Percentiles rank a stretch among this genome's conserved stretches.
These are phyloP conservation scores for Orobanche coerulescens DNA, from an alignment of 257 asterid genomes.

Conservation along the genomic window DNA sequence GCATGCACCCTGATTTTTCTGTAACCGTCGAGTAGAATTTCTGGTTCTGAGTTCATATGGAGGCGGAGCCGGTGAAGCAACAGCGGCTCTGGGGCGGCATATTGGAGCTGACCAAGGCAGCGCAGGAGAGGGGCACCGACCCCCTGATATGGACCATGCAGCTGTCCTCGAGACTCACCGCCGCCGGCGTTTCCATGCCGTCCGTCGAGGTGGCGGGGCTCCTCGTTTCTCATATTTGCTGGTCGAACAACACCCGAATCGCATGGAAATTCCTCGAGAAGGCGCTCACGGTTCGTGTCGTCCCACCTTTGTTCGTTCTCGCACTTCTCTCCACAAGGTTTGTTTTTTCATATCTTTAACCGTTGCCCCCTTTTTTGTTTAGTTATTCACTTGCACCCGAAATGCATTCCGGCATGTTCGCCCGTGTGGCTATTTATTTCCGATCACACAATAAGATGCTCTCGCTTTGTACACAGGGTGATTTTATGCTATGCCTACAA, in stretches of 20 bases:
- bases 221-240: constrained; percentile 81
- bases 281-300: constrained; percentile 56
- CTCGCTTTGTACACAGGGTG: not conserved
- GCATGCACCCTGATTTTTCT: constrained; percentile 17
- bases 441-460: not conserved
- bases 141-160: constrained; percentile 76
- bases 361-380: not conserved
- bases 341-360: not conserved
- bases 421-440: not conserved
- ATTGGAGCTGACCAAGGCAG: constrained; percentile 63
- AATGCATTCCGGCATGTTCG: not conserved
- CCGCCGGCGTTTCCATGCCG: constrained; percentile 68
- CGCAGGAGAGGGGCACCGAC: constrained; percentile 68
- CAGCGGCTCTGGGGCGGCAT: constrained; percentile 49
- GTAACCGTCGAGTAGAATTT: constrained; percentile 2
- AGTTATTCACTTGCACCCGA: not conserved
- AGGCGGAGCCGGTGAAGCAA: constrained; percentile 33
- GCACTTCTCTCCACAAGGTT: constrained; percentile 83
- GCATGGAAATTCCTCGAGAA: constrained; percentile 93
- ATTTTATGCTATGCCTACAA: not conserved
- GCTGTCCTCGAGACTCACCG: constrained; percentile 52
- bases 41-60: constrained; percentile 20
- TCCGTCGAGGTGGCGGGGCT: constrained; percentile 64
- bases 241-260: constrained; percentile 62
- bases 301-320: constrained; percentile 75